Evolutionary conservation across 1,284 basidiomycete genomes (phyloP).

Genomic region (Dichomitus squalens): DNA sequence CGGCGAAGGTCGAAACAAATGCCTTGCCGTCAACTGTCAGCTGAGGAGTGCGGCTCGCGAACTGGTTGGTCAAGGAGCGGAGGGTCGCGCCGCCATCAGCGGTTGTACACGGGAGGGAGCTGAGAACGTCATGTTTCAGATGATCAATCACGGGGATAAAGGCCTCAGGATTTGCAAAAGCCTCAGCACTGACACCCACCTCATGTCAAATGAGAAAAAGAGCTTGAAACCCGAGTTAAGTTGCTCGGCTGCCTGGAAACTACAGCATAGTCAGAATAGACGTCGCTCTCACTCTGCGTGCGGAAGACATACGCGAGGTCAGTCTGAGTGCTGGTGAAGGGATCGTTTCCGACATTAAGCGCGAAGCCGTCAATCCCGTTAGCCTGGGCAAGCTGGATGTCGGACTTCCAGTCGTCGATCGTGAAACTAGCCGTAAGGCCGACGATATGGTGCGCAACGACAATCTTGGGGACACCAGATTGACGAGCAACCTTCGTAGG

Average conservation of each 20-base stretch:
- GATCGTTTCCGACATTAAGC: constrained; percentile 65
- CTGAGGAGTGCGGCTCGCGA: constrained; percentile 65
- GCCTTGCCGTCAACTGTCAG: constrained; percentile 58
- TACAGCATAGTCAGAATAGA: constrained; percentile 19
- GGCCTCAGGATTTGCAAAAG: background rate
- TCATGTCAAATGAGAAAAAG: constrained; percentile 83
- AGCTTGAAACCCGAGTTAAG: constrained; percentile 69
- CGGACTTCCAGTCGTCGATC: constrained; percentile 52
- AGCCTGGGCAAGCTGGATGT: constrained; percentile 59
- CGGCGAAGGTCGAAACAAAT: constrained; percentile 79
- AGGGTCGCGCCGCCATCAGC: constrained; percentile 57
- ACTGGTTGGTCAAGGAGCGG: constrained; percentile 59
- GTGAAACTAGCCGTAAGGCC: constrained; percentile 71
- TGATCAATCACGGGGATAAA: background rate
- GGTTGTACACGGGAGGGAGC: constrained; percentile 58
- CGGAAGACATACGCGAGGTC: constrained; percentile 62
- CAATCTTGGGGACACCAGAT: constrained; percentile 45
- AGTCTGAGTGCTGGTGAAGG: constrained; percentile 57
- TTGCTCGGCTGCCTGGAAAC: constrained; percentile 57
- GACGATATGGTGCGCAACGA: constrained; percentile 69
- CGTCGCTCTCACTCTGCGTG: background rate
- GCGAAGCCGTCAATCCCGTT: constrained; percentile 71
- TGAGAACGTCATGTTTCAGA: constrained; percentile 24
- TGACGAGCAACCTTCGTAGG: constrained; percentile 15
- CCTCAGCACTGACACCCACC: constrained; percentile 40